These are phyloP conservation scores for Diospyros lotus DNA, from an alignment of 148 eudicot genomes.

Conservation along the genomic window DNA sequence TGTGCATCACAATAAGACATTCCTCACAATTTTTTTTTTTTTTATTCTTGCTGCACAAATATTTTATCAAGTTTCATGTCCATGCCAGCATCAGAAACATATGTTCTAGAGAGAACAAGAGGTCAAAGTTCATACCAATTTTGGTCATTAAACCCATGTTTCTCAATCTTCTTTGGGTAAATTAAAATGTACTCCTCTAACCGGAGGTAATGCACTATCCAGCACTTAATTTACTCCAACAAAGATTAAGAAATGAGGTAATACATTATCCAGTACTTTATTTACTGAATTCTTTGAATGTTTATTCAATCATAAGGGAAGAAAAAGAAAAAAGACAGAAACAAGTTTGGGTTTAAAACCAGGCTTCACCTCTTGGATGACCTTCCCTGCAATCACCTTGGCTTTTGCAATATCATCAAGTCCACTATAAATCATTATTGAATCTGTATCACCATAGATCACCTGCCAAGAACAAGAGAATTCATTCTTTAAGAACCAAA, in stretches of 20 bases:
- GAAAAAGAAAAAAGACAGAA: background rate
- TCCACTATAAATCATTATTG: slow-evolving; percentile 96
- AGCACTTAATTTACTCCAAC: too few species aligned
- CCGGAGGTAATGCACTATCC: background rate
- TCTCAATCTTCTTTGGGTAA: background rate
- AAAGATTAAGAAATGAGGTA: background rate
- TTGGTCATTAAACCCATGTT: background rate
- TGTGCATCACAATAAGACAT: slow-evolving; percentile 1
- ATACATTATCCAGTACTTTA: background rate
- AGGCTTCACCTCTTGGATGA: slow-evolving; percentile 73
- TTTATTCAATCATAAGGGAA: background rate
- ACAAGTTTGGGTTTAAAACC: slow-evolving; percentile 1
- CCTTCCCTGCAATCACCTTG: slow-evolving; percentile 69
- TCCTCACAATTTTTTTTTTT: background rate
- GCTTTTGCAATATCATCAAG: slow-evolving; percentile 88
- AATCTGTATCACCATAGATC: slow-evolving; percentile 98
- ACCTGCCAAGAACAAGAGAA: slow-evolving; percentile 47
- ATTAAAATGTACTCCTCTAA: background rate
- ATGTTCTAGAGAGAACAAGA: background rate
- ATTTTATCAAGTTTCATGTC: too few species aligned
- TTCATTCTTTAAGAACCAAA: slow-evolving; percentile 9
- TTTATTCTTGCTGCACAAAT: too few species aligned
- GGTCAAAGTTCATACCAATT: background rate
- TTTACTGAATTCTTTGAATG: background rate
- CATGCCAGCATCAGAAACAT: too few species aligned